These are phyloP conservation scores for Verbascum thapsus DNA, from an alignment of 257 asterid genomes.

Conservation along the genomic window DNA sequence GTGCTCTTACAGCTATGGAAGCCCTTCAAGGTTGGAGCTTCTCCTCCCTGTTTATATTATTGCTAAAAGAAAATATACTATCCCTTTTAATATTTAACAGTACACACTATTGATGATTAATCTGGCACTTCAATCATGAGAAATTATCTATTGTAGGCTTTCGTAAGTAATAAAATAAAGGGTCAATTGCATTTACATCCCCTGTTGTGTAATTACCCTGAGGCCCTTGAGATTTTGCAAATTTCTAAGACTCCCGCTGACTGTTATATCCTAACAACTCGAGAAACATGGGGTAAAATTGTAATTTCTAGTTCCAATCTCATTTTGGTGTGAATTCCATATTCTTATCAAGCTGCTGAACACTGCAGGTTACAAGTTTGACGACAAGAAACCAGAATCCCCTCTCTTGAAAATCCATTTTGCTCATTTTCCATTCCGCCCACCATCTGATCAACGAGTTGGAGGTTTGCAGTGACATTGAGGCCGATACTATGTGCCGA, in stretches of 20 bases:
- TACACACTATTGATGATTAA: background rate
- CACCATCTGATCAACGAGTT: constrained; percentile 47
- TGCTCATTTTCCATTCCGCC: constrained; percentile 71
- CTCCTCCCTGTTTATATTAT: constrained; percentile 12
- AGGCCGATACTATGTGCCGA: background rate
- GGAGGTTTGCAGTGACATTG: constrained; percentile 33
- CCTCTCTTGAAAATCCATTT: constrained; percentile 48
- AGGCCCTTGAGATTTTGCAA: too few relatives aligned
- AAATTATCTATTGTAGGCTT: background rate
- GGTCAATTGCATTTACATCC: too few relatives aligned
- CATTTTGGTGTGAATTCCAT: background rate
- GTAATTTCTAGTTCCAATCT: background rate
- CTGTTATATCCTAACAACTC: too few relatives aligned
- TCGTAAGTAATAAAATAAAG: background rate
- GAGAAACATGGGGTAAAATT: too few relatives aligned
- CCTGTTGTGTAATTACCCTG: too few relatives aligned
- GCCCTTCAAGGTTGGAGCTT: constrained; percentile 71
- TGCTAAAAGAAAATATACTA: background rate
- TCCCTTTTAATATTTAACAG: background rate
- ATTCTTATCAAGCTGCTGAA: constrained; percentile 22
- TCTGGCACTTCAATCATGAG: background rate
- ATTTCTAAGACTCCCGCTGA: too few relatives aligned
- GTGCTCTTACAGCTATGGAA: constrained; percentile 72
- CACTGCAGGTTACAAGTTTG: constrained; percentile 71
- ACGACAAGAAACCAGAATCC: constrained; percentile 65